Evolutionary conservation across 495 filamentous ascomycete species (phyloP), one percentile per base, ranked within the genome.

Genomic region (Penicillium macrosclerotiorum): DNA sequence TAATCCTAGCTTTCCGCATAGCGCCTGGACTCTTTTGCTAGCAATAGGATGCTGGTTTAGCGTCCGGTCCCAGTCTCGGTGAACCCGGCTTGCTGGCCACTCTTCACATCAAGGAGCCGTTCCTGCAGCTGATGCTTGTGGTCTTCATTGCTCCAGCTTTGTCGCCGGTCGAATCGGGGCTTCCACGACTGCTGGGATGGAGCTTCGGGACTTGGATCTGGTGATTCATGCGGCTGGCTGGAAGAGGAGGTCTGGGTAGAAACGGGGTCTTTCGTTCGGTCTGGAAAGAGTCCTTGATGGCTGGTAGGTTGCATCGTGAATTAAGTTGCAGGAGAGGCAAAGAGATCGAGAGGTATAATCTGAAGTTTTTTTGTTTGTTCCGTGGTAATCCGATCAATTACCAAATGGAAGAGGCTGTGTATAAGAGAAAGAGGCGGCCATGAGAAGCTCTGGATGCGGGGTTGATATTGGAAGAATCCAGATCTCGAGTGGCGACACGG

Each of bases 91-190:
- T 67, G 54, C 33, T 34, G 51, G 3, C 55, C 63, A 41, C 47
- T 42, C 47, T 63, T 54, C 16, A 45, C 45, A 17, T 36, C 33
- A 37, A 69, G 43, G 46, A 71, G 31, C 50, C 57, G 37, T 22
- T 57, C 53, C 49, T 69, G 63, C 35, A 63, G n/a, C 51, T 57
- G 39, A 49, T 67, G 63, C 25, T 69, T 68, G 31, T 42, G 52
- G 44, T 72, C 67, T 48, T 71, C 36, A 16, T 56, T 39, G 38
- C 59, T 69, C 65, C 67, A 71, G 37, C 64, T 69, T 35, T 65
- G 63, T 14, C 54, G 53, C 18, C 59, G 58, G 18, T 55, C 50
- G 14, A 57, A 25, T 26, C 30, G 50, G 4, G 67, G 65, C 38
- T 55, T 51, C 67, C 63, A 67, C 8, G 43, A 29, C n/a, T 59